Conservation (phyloP, 805 yeast species). For the Saccharomyces jurei region DNA sequence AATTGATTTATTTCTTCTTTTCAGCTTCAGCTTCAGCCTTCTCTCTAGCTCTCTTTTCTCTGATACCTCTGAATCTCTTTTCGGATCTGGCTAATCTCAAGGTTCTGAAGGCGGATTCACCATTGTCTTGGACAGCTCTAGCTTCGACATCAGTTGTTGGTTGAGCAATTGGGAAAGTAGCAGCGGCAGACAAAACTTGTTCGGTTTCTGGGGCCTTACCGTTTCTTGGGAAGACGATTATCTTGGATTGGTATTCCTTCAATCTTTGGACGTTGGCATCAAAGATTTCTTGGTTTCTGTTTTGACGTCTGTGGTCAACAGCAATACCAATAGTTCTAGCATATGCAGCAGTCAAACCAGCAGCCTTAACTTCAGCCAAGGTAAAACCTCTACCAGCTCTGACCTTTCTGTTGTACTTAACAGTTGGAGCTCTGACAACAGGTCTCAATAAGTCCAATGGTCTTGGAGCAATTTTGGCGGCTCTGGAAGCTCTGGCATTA, state of each 20-base stretch:
- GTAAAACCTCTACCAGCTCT: conserved; percentile 99
- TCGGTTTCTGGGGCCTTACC: conserved; percentile 71
- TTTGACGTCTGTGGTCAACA: conserved; percentile 99
- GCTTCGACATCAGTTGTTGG: conserved; percentile 63
- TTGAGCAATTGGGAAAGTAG: conserved; percentile 89
- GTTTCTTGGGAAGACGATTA: conserved; percentile 93
- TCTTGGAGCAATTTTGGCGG: conserved; percentile 94
- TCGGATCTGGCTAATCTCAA: conserved; percentile 92
- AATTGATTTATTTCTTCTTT: conserved; percentile 77
- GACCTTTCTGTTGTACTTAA: conserved; percentile 98
- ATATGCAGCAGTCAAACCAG: conserved; percentile 84
- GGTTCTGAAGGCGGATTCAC: conserved; percentile 84
- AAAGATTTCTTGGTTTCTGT: conserved; percentile 93
- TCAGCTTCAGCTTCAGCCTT: conserved; percentile 99
- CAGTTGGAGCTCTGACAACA: conserved; percentile 96
- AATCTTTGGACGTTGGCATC: conserved; percentile 93
- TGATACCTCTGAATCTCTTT: conserved; percentile 89
- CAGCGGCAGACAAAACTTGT: conserved; percentile 67
- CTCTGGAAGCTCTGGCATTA: conserved; percentile 85
- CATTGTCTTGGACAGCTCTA: conserved; percentile 77
- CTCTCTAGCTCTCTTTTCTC: conserved; percentile 95
- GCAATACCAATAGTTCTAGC: conserved; percentile 98
- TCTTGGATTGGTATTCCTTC: conserved; percentile 90
- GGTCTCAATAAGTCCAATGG: conserved; percentile 97
- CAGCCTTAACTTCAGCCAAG: conserved; percentile 96